phyloP scores from a whole-genome alignment of 768 basidiomycete species.

The Russula ochroleuca region DNA sequence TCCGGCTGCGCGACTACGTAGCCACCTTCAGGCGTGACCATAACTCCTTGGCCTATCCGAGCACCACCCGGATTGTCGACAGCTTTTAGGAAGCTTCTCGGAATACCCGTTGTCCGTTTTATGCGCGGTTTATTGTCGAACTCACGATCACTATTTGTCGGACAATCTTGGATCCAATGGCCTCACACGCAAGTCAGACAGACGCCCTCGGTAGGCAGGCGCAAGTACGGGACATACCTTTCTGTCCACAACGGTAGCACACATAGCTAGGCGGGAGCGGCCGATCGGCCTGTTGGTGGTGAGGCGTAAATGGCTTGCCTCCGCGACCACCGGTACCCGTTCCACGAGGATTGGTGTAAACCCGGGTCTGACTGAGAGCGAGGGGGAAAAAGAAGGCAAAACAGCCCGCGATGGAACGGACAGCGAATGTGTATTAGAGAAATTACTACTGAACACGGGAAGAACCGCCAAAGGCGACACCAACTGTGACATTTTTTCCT shows the following conservation, averaged over 20 bases:
- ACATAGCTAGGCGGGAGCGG: slow-evolving; percentile 94
- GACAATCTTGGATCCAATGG: slow-evolving; percentile 99
- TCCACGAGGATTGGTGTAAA: slow-evolving; percentile 62
- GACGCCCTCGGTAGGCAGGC: background rate
- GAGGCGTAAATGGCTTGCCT: slow-evolving; percentile 52
- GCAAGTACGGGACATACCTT: slow-evolving; percentile 52
- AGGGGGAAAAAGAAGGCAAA: slow-evolving; percentile 15
- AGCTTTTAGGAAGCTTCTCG: slow-evolving; percentile 93
- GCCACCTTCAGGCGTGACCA: slow-evolving; percentile 98
- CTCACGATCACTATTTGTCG: slow-evolving; percentile 93
- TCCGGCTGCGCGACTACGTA: slow-evolving; percentile 98
- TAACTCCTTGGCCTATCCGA: slow-evolving; percentile 78
- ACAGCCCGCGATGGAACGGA: slow-evolving; percentile 28
- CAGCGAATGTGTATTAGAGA: slow-evolving; percentile 62
- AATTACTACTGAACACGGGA: slow-evolving; percentile 61
- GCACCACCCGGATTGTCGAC: slow-evolving; percentile 81
- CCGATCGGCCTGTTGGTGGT: slow-evolving; percentile 56
- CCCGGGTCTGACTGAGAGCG: slow-evolving; percentile 57
- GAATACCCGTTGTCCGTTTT: slow-evolving; percentile 97
- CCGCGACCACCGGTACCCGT: slow-evolving; percentile 53
- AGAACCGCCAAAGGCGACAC: slow-evolving; percentile 59
- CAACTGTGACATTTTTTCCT: slow-evolving; percentile 99
- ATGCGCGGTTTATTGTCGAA: slow-evolving; percentile 93
- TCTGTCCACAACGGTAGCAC: slow-evolving; percentile 97
- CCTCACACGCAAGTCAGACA: slow-evolving; percentile 46